phyloP scores from a whole-genome alignment of 352 stramenopile species.

The Phytophthora palmivora region DNA sequence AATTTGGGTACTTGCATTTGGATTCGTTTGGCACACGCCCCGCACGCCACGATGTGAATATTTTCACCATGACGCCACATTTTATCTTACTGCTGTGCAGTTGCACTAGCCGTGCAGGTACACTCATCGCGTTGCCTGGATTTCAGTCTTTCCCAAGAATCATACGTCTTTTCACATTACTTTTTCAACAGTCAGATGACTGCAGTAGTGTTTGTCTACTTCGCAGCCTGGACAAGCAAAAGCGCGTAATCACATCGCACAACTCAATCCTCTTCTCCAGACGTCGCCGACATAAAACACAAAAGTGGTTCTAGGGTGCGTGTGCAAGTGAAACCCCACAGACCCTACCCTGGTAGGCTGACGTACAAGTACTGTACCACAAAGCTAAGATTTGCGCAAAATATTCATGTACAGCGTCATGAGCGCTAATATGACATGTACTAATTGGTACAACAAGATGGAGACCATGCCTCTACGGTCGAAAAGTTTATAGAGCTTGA shows the following conservation, averaged over 20 bases:
- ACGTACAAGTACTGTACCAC: no score
- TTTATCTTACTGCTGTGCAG: conserved; percentile 34
- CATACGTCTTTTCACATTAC: conserved; percentile 8
- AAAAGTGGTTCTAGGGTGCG: background rate
- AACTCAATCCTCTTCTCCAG: conserved; percentile 7
- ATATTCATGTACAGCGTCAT: conserved; percentile 2
- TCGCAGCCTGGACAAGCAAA: background rate
- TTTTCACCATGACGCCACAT: conserved; percentile 5
- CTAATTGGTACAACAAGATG: no score
- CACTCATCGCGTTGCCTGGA: background rate
- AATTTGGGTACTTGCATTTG: no score
- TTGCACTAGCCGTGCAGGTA: conserved; percentile 6
- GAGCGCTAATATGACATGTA: background rate
- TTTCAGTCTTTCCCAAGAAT: conserved; percentile 6
- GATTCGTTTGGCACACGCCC: no score
- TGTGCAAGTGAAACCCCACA: no score
- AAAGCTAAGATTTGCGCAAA: conserved; percentile 12
- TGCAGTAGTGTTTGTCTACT: no score
- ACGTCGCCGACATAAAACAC: conserved; percentile 5
- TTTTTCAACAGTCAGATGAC: conserved; percentile 11
- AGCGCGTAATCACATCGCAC: background rate
- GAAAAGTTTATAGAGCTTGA: conserved; percentile 18
- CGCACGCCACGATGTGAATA: conserved; percentile 28
- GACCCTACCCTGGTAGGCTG: no score
- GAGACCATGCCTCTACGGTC: conserved; percentile 1